A percentile compares a stretch with the other conserved stretches of the same genome.
Evolutionary conservation across 345 rosid genomes (phyloP).

Genomic region (Reutealis trisperma): DNA sequence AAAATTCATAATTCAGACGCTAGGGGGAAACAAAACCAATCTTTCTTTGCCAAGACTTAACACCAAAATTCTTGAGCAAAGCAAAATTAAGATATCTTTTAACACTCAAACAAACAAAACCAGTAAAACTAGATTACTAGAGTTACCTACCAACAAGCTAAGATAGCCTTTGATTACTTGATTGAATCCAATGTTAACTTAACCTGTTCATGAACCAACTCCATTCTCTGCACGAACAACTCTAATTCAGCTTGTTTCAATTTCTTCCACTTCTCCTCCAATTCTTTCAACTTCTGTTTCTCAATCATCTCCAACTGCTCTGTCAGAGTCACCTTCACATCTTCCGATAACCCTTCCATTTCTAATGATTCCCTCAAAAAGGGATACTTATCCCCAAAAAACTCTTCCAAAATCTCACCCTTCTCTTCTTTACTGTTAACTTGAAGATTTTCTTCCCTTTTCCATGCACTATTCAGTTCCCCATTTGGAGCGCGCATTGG

Average conservation of each 20-base stretch:
- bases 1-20: not conserved
- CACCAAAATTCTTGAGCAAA: not conserved
- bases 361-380: conserved; percentile 19
- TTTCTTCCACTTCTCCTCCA: conserved; percentile 25
- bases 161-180: not conserved
- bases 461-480: not conserved
- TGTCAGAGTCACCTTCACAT: not conserved
- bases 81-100: not conserved
- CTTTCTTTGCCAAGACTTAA: not conserved
- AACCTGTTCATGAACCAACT: conserved; percentile 27
- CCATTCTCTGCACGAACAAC: conserved; percentile 24
- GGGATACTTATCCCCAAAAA: conserved; percentile 20
- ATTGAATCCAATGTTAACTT: conserved; percentile 14
- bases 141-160: not conserved
- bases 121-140: too few relatives aligned
- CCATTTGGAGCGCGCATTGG: not conserved
- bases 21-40: not conserved
- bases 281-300: conserved; percentile 20
- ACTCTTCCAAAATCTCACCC: not conserved
- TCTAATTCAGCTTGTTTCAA: conserved; percentile 23
- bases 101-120: not conserved
- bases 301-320: conserved; percentile 8
- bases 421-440: not conserved
- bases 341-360: not conserved
- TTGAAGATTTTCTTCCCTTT: not conserved